Evolutionary conservation across 805 yeast species (phyloP).

Genomic region (Dipodascopsis tothii): DNA sequence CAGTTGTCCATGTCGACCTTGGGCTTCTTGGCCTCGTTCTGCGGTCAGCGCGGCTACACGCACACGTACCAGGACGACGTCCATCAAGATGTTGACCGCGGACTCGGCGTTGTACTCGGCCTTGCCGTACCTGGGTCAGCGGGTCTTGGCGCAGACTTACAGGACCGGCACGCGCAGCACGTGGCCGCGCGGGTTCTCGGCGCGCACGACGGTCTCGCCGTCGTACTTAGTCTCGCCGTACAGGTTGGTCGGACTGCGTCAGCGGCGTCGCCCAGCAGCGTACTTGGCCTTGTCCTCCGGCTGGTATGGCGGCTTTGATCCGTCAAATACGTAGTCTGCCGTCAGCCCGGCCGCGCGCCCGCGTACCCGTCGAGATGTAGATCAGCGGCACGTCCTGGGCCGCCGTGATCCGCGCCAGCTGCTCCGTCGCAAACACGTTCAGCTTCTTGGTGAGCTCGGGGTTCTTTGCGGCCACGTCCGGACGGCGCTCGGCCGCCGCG

Average conservation of each 20-base stretch:
- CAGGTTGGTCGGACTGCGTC: constrained; percentile 14
- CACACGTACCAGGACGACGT: constrained; percentile 7
- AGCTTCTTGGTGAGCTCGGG: constrained; percentile 8
- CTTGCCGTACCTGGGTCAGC: constrained; percentile 7
- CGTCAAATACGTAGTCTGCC: constrained; percentile 21
- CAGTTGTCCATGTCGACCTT: constrained; percentile 16
- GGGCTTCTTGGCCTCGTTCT: constrained; percentile 7
- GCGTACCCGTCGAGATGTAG: constrained; percentile 16
- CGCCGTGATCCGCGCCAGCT: constrained; percentile 11
- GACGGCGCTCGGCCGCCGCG: constrained; percentile 19
- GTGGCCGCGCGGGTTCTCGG: constrained; percentile 1
- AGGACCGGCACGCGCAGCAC: constrained; percentile 16
- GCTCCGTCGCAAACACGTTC: constrained; percentile 9
- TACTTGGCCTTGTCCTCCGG: constrained; percentile 18
- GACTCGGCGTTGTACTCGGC: constrained; percentile 9
- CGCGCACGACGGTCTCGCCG: constrained; percentile 11
- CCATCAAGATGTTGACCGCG: constrained; percentile 14
- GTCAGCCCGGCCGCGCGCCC: neutral
- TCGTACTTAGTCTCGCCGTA: constrained; percentile 14
- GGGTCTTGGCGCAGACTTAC: neutral
- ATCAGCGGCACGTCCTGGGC: constrained; percentile 12
- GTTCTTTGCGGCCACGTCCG: constrained; percentile 8
- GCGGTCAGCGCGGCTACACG: neutral
- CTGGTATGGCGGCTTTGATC: constrained; percentile 16
- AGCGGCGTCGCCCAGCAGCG: neutral